Evolutionary conservation across 2,329 filamentous ascomycete genomes (phyloP), one percentile per base, ranked within the genome.

Genomic region (Gremmenia infestans): DNA sequence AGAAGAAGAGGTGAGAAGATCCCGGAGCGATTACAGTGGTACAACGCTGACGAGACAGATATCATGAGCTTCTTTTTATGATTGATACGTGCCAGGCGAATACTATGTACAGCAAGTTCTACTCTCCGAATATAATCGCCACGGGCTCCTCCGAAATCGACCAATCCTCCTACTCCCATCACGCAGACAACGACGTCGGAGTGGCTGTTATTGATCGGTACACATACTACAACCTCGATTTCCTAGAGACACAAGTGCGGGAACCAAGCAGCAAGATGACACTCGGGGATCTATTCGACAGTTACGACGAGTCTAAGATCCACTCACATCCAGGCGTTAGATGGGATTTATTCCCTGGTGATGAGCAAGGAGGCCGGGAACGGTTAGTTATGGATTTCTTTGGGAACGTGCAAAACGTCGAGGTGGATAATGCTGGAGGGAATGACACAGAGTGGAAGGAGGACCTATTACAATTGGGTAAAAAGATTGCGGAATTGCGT

Each of bases 21-120:
- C 17, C 22, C 35, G 48, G 4, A 23, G n/a, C 7, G 9, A 7
- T 23, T 19, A 48, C 28, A 12, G 11, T 32, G 46, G 39, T 9
- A 4, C 17, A 17, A 47, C 23, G 45, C 59, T 60, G 48, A 63
- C 48, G 15, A 36, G 11, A 37, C 62, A 88, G 87, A 70, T 99
- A 97, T 73, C 90, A 97, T 72, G 94, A 99, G 74, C 86, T 99
- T 65, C 83, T 99, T 56, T 99, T 99, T 78, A 99, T 99, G 94
- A 99, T 99, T 74, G 94, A 99, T 72, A 99, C 94, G 0, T 99
- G 94, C 76, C 94, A 99, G 76, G 94, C 94, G 54, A 99, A 99
- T 72, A 99, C 94, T 35, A 97, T 99, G 91, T 99, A 96, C 76
- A 93, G 87, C 70, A 93, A 96, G 67, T 90, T 99, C 69, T 99